Evolutionary conservation across 495 filamentous ascomycete species (phyloP), one percentile per base, ranked within the genome.

Genomic region (Aspergillus sparsus): DNA sequence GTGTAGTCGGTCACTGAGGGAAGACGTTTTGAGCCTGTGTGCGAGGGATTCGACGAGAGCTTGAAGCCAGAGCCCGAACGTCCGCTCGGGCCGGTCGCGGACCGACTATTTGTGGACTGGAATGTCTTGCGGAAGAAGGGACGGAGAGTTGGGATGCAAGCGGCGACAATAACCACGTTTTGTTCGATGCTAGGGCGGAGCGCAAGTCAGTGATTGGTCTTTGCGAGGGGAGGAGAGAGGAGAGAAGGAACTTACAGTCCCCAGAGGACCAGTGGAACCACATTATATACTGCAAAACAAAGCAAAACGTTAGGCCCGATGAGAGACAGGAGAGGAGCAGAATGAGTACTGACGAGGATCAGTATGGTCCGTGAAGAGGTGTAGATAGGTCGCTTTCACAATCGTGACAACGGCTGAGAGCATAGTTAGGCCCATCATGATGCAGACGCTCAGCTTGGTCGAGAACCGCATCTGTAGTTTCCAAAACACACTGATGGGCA

Each of bases 161-260:
- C 69, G 7, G 72, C 72, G 21, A 74, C 63, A 45, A 74, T 68
- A 56, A 74, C 72, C 15, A 72, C 64, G 33, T 74, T 68, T 60
- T 56, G 49, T 52, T 66, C 67, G 33, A 63, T 60, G 16, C 62
- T 51, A 34, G 36, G 2, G 9, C 0, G 5, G n/a, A 21, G 15
- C 11, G 36, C 13, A 4, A 33, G 33, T 67, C 66, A 12, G 32
- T 9, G 8, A 51, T 51, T 31, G 18, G 49, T 3, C 37, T 41
- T 27, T 3, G n/a, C 21, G 21, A 27, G 1, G 21, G 21, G 21
- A 27, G 21, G 21, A 27, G 3, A 27, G 21, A 27, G 21, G 21
- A 27, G 3, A 27, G 21, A 27, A 27, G 21, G 21, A 27, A 27
- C 21, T 27, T 27, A 27, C 21, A 27, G 21, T 27, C 21, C 21